A percentile compares a stretch with the other conserved stretches of the same genome.
phyloP scores from a whole-genome alignment of 768 basidiomycete species.

The Lyophyllum atratum region DNA sequence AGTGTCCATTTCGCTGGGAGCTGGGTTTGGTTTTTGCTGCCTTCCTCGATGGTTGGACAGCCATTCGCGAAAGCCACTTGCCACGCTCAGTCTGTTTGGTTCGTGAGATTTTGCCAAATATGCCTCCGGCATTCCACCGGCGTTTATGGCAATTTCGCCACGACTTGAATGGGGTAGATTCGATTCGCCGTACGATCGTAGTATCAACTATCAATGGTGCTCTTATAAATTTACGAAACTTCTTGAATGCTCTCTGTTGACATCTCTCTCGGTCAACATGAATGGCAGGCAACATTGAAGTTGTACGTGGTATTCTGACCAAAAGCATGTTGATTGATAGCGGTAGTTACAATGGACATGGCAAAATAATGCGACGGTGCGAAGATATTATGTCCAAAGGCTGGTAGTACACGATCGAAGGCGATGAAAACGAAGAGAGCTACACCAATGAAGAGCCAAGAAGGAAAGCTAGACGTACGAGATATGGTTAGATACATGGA shows the following conservation, averaged over 20 bases:
- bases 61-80: neutral
- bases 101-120: neutral
- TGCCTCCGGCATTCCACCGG: neutral
- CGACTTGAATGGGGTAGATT: too few relatives aligned
- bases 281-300: too few relatives aligned
- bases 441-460: conserved; percentile 5
- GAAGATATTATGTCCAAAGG: neutral
- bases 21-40: neutral
- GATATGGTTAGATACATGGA: conserved; percentile 1
- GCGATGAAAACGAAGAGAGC: conserved; percentile 2
- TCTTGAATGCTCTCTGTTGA: too few relatives aligned
- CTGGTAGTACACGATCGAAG: conserved; percentile 1
- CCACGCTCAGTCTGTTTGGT: conserved; percentile 6
- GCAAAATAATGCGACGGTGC: neutral
- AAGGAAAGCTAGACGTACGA: neutral
- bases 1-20: conserved; percentile 47
- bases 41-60: neutral
- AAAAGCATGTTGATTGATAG: neutral
- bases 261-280: too few relatives aligned
- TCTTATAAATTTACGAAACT: too few relatives aligned
- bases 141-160: neutral
- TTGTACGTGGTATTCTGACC: neutral
- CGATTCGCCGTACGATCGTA: neutral
- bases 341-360: neutral
- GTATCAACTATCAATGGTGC: too few relatives aligned